phyloP scores from a whole-genome alignment of 2,329 filamentous ascomycete species.

The Penicillium sp. region DNA sequence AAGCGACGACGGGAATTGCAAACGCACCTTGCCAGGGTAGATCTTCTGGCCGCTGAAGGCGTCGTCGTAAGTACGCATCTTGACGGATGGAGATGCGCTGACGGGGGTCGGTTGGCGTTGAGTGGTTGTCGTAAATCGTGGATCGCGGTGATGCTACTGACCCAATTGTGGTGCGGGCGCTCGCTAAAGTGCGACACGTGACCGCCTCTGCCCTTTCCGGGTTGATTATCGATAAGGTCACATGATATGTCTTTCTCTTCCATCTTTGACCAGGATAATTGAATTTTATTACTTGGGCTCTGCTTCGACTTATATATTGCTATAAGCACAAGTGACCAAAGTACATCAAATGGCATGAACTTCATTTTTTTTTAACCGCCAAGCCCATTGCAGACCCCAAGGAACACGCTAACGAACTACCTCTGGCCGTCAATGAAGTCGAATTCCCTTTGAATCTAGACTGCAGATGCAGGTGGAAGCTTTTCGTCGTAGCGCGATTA shows the following conservation, averaged over 20 bases:
- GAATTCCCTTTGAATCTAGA: not conserved
- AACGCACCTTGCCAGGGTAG: conserved; percentile 74
- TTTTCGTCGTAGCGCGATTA: not conserved
- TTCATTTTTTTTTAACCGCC: too few species aligned
- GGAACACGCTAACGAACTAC: not conserved
- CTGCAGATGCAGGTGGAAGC: not conserved
- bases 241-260: not conserved
- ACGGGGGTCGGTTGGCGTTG: conserved; percentile 44
- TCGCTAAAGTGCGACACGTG: conserved; percentile 48
- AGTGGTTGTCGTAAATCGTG: conserved; percentile 44
- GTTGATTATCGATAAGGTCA: conserved; percentile 10
- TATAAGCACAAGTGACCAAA: too few species aligned
- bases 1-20: conserved; percentile 19
- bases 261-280: not conserved
- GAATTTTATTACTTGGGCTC: not conserved
- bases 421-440: not conserved
- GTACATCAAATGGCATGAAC: not conserved
- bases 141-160: conserved; percentile 36
- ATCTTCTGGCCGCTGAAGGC: conserved; percentile 75
- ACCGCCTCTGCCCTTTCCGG: conserved; percentile 39
- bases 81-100: conserved; percentile 52
- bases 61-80: conserved; percentile 76
- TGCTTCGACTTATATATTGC: not conserved
- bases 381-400: not conserved
- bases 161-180: conserved; percentile 44